These are phyloP conservation scores for Iris macrosiphon DNA, from an alignment of 106 monocot species.

Conservation along the genomic window DNA sequence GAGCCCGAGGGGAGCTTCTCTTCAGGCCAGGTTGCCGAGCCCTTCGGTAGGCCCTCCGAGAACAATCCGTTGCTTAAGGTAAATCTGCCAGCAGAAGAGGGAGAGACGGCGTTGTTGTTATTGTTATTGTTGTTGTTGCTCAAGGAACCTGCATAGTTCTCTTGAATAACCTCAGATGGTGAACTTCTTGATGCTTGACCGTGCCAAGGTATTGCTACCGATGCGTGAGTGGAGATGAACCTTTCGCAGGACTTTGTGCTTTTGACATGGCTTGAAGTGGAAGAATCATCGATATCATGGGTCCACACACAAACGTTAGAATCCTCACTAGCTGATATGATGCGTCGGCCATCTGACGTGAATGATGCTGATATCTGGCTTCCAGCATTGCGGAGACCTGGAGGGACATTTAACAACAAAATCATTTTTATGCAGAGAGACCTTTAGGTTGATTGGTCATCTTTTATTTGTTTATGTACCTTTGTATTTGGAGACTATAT, in stretches of 20 bases:
- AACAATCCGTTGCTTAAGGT: conserved; percentile 42
- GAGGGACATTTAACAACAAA: background rate
- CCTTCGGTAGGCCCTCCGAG: conserved; percentile 28
- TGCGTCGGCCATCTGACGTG: conserved; percentile 60
- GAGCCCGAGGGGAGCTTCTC: conserved; percentile 57
- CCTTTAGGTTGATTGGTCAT: too few relatives aligned
- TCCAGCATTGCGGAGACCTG: conserved; percentile 58
- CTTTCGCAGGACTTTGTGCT: conserved; percentile 47
- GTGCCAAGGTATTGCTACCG: conserved; percentile 77
- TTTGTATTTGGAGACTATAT: conserved; percentile 49
- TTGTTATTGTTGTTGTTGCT: background rate
- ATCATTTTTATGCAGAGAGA: too few relatives aligned
- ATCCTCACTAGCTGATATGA: conserved; percentile 83
- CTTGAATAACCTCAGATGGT: background rate
- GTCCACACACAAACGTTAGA: conserved; percentile 79
- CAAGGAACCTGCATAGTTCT: background rate
- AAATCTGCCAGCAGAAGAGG: conserved; percentile 25
- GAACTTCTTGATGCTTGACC: conserved; percentile 15
- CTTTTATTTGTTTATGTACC: conserved; percentile 17
- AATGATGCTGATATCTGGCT: conserved; percentile 79
- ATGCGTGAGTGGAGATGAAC: conserved; percentile 48
- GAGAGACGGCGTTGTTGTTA: background rate
- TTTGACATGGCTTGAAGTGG: conserved; percentile 27
- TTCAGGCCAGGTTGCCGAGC: conserved; percentile 86
- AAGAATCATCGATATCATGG: conserved; percentile 19